phyloP scores from a whole-genome alignment of 2,329 filamentous ascomycete genomes.

The Xylaria hypoxylon region DNA sequence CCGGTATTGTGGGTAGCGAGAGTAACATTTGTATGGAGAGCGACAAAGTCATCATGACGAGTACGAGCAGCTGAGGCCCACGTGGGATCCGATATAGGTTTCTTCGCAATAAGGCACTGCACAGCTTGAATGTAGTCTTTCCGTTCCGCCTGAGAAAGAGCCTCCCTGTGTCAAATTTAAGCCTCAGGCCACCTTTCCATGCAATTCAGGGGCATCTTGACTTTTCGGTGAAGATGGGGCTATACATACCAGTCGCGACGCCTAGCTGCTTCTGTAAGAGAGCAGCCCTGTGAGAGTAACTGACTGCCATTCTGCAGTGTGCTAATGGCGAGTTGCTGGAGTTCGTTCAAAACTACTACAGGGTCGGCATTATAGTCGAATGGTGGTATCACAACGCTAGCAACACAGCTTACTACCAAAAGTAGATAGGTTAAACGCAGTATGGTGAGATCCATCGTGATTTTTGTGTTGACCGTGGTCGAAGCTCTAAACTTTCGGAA shows the following conservation, averaged over 20 bases:
- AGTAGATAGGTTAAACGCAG: background rate
- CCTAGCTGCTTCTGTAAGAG: background rate
- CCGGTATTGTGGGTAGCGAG: background rate
- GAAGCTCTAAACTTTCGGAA: no score
- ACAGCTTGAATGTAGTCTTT: slow-evolving; percentile 1
- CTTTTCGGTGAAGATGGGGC: background rate
- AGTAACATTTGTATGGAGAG: slow-evolving; percentile 5
- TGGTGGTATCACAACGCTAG: background rate
- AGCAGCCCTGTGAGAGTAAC: background rate
- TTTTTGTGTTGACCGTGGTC: no score
- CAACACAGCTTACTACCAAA: background rate
- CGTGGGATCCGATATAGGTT: slow-evolving; percentile 1
- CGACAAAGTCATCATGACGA: slow-evolving; percentile 7
- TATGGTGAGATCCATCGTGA: no score
- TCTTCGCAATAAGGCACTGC: background rate
- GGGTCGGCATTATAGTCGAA: background rate
- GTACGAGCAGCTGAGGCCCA: slow-evolving; percentile 4
- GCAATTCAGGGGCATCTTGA: background rate
- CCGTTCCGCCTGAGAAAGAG: background rate
- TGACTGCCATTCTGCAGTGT: background rate
- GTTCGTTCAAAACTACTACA: background rate
- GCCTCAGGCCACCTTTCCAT: background rate
- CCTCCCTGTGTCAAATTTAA: background rate
- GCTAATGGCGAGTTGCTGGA: background rate
- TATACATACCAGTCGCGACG: slow-evolving; percentile 2